These are phyloP conservation scores for Xerocomus nothofagi DNA, from an alignment of 1,284 basidiomycete species.

Conservation along the genomic window DNA sequence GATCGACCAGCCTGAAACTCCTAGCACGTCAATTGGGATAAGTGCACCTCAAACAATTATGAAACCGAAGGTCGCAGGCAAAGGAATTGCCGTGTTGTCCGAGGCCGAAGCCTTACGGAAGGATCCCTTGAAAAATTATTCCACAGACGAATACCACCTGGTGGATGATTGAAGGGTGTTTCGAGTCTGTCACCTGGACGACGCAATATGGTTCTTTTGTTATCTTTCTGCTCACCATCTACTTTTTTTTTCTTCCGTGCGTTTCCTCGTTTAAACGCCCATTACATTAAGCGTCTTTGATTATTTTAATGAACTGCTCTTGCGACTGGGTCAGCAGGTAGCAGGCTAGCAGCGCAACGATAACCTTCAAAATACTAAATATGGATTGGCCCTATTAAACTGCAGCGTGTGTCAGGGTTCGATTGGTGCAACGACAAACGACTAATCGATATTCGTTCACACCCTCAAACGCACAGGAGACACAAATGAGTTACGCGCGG, in stretches of 20 bases:
- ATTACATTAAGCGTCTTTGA: constrained; percentile 4
- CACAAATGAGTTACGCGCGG: constrained; percentile 26
- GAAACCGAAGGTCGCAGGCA: constrained; percentile 52
- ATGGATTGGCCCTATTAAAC: constrained; percentile 22
- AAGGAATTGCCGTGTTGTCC: constrained; percentile 43
- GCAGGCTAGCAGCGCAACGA: not conserved
- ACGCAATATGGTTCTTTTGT: not conserved
- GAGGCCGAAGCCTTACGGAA: constrained; percentile 75
- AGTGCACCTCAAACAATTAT: constrained; percentile 53
- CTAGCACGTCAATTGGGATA: constrained; percentile 26
- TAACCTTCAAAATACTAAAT: no score
- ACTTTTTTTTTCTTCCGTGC: not conserved
- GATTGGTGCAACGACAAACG: constrained; percentile 3
- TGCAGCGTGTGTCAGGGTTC: constrained; percentile 13
- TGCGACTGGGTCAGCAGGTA: not conserved
- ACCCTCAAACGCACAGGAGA: not conserved
- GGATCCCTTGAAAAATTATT: constrained; percentile 78
- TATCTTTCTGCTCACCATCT: constrained; percentile 16
- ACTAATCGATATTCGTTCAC: not conserved
- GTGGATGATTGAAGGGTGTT: constrained; percentile 23
- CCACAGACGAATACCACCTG: constrained; percentile 19
- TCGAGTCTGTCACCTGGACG: not conserved
- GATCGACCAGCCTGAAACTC: constrained; percentile 28
- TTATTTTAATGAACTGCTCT: constrained; percentile 6
- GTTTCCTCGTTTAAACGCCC: not conserved